A percentile compares a stretch with the other conserved stretches of the same genome.
These are phyloP conservation scores for Ceratobasidium papillatum DNA, from an alignment of 1,284 basidiomycete species.

Conservation along the genomic window DNA sequence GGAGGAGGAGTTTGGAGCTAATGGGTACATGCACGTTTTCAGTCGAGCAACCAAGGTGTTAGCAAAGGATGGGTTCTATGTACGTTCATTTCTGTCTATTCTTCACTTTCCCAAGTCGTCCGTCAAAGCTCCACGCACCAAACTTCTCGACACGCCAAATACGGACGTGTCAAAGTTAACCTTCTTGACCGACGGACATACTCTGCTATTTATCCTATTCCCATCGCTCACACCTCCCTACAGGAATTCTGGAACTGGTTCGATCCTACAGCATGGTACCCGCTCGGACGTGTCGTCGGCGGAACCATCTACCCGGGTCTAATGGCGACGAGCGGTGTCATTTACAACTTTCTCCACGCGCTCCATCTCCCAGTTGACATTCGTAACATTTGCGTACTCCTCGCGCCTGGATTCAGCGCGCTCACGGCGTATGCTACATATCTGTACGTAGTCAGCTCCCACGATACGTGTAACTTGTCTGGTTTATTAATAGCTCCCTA, in stretches of 20 bases:
- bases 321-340: slow-evolving; percentile 97
- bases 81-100: slow-evolving; percentile 55
- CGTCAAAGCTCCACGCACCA: background rate
- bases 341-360: slow-evolving; percentile 89
- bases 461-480: slow-evolving; percentile 45
- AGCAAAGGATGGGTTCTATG: slow-evolving; percentile 93
- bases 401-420: slow-evolving; percentile 96
- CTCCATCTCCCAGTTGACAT: slow-evolving; percentile 97
- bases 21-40: slow-evolving; percentile 41
- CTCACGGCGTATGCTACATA: slow-evolving; percentile 98
- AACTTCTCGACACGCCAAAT: background rate
- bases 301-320: slow-evolving; percentile 98
- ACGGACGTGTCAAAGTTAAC: background rate
- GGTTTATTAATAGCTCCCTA: slow-evolving; percentile 51
- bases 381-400: slow-evolving; percentile 94
- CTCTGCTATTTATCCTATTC: slow-evolving; percentile 4
- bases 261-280: slow-evolving; percentile 99
- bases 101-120: background rate
- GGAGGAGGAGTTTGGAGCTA: slow-evolving; percentile 31
- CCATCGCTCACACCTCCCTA: background rate
- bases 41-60: slow-evolving; percentile 92
- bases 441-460: slow-evolving; percentile 64
- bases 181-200: slow-evolving; percentile 4
- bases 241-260: slow-evolving; percentile 99
- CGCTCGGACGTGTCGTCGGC: slow-evolving; percentile 96